Evolutionary conservation across 495 filamentous ascomycete species (phyloP).

Genomic region (Penicillium roqueforti): DNA sequence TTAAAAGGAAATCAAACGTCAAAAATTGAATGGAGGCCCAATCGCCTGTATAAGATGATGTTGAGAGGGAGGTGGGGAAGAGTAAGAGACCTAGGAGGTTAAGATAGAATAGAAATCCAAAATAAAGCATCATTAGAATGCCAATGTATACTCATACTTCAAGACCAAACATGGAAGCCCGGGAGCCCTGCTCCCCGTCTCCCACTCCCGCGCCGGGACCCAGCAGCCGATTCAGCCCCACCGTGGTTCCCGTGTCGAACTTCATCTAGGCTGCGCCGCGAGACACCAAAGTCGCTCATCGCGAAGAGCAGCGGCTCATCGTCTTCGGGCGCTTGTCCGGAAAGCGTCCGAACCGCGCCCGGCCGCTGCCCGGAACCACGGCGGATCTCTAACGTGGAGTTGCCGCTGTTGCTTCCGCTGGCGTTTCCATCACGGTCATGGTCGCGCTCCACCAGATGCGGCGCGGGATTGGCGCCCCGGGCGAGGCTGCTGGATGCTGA

Average conservation of each 20-base stretch:
- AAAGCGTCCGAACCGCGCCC: conserved; percentile 29
- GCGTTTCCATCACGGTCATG: conserved; percentile 48
- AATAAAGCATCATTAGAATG: background rate
- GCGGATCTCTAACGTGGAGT: conserved; percentile 33
- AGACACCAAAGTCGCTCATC: conserved; percentile 76
- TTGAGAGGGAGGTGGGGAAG: conserved; percentile 3
- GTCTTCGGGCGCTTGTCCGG: conserved; percentile 48
- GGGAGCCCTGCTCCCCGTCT: conserved; percentile 36
- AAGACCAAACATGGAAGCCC: conserved; percentile 32
- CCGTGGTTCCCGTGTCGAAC: conserved; percentile 47
- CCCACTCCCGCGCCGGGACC: conserved; percentile 40
- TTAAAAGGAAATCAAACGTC: conserved; percentile 9
- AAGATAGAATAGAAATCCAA: conserved; percentile 1
- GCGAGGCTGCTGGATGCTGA: conserved; percentile 44
- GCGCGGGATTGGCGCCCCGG: conserved; percentile 34
- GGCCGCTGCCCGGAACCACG: conserved; percentile 35
- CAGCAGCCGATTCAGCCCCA: conserved; percentile 27
- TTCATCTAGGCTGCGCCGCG: conserved; percentile 72
- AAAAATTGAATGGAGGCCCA: background rate
- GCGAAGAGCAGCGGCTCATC: conserved; percentile 83
- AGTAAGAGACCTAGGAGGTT: background rate
- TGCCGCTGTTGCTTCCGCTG: conserved; percentile 50
- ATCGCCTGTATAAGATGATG: background rate
- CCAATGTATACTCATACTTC: background rate
- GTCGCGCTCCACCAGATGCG: conserved; percentile 37